phyloP scores from a whole-genome alignment of 2,329 filamentous ascomycete genomes.

The Plenodomus tracheiphilus region DNA sequence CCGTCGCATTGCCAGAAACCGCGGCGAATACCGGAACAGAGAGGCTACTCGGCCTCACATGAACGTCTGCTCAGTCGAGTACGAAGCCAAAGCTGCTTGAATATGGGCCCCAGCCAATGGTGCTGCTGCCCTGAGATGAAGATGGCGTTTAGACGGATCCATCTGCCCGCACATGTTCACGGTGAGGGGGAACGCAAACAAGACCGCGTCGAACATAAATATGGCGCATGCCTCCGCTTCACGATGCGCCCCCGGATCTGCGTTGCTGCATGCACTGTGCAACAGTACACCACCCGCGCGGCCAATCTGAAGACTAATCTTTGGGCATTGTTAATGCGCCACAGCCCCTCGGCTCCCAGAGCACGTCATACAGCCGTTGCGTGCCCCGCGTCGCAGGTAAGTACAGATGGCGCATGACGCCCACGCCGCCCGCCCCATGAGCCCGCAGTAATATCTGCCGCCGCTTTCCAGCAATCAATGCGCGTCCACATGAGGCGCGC shows the following conservation, averaged over 20 bases:
- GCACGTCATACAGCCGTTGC: not conserved
- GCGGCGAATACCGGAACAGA: constrained; percentile 16
- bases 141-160: constrained; percentile 6
- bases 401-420: not conserved
- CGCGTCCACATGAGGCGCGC: constrained; percentile 2
- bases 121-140: constrained; percentile 1
- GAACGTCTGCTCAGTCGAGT: constrained; percentile 1
- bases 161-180: constrained; percentile 8
- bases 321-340: not conserved
- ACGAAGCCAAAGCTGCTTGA: constrained; percentile 1
- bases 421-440: constrained; percentile 11
- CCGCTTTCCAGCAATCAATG: constrained; percentile 12
- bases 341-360: not conserved
- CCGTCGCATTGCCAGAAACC: not conserved
- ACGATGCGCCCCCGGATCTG: not conserved
- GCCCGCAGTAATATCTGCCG: constrained; percentile 13
- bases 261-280: not conserved
- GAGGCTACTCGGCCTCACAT: constrained; percentile 3
- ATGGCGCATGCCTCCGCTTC: constrained; percentile 3
- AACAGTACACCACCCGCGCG: not conserved
- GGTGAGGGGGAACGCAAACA: constrained; percentile 11
- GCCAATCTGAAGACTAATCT: not conserved
- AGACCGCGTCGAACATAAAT: constrained; percentile 10
- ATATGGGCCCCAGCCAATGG: constrained; percentile 10
- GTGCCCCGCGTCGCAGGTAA: not conserved